Percentiles rank a stretch among this genome's conserved stretches.
Evolutionary conservation across 192 early-diverging fungal genomes (phyloP).

Genomic region (Glomus cerebriforme): DNA sequence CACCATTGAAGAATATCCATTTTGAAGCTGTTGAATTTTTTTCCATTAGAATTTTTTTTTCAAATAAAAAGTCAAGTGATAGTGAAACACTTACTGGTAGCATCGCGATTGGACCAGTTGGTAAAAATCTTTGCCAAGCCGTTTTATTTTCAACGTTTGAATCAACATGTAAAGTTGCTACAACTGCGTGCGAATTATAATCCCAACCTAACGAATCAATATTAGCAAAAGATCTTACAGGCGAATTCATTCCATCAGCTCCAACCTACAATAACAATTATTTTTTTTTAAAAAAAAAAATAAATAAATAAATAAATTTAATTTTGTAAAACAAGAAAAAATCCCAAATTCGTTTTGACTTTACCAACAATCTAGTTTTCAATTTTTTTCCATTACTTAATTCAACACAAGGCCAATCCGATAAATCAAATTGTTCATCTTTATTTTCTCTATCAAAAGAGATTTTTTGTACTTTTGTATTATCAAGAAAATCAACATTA

Average conservation of each 20-base stretch:
- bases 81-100: slow-evolving; percentile 68
- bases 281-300: neutral
- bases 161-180: slow-evolving; percentile 79
- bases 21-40: slow-evolving; percentile 37
- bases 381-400: slow-evolving; percentile 68
- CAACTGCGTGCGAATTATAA: slow-evolving; percentile 84
- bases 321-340: too few species aligned
- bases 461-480: slow-evolving; percentile 66
- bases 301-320: too few species aligned
- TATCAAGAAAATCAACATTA: slow-evolving; percentile 68
- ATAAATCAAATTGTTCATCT: slow-evolving; percentile 33
- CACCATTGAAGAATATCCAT: slow-evolving; percentile 74
- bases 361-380: slow-evolving; percentile 72
- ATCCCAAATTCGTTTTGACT: too few species aligned
- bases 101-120: slow-evolving; percentile 90
- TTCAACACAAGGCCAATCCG: slow-evolving; percentile 75
- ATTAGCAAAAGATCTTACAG: slow-evolving; percentile 78
- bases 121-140: slow-evolving; percentile 94
- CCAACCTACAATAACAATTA: slow-evolving; percentile 58
- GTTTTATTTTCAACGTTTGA: slow-evolving; percentile 53
- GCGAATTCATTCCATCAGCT: slow-evolving; percentile 87
- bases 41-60: neutral
- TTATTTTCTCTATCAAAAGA: slow-evolving; percentile 21
- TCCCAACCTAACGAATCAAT: slow-evolving; percentile 87
- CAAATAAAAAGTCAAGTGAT: neutral